Evolutionary conservation across 345 rosid species (phyloP).

Genomic region (Citrus maxima): DNA sequence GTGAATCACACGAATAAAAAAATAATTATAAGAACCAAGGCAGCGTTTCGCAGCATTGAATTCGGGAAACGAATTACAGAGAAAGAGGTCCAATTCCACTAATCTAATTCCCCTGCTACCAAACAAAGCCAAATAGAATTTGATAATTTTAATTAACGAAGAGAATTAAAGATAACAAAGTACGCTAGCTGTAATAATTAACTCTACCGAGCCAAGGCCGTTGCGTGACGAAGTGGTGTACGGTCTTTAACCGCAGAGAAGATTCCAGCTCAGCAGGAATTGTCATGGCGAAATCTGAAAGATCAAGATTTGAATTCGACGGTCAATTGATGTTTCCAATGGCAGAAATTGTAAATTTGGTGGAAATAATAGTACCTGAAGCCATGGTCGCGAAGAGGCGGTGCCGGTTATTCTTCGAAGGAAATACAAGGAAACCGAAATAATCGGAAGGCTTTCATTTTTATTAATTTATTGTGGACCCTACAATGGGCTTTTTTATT

Average conservation of each 20-base stretch:
- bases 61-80: neutral
- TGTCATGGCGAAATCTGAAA: constrained; percentile 45
- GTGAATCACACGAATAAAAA: neutral
- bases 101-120: too few relatives aligned
- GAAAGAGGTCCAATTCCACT: neutral
- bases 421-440: neutral
- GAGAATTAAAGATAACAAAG: constrained; percentile 1
- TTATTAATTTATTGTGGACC: neutral
- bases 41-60: neutral
- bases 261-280: constrained; percentile 81
- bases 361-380: constrained; percentile 1
- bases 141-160: neutral
- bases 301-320: neutral
- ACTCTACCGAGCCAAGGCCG: constrained; percentile 94
- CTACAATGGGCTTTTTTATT: neutral
- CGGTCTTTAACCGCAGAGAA: constrained; percentile 70
- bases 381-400: neutral
- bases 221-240: constrained; percentile 58
- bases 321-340: neutral
- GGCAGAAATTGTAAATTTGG: neutral
- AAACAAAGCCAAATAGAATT: neutral
- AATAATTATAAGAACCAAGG: neutral
- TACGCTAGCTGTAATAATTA: neutral
- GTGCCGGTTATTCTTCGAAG: neutral
- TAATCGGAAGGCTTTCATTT: neutral